phyloP scores from a whole-genome alignment of 2,329 filamentous ascomycete species.

The Exserohilum rostratum region DNA sequence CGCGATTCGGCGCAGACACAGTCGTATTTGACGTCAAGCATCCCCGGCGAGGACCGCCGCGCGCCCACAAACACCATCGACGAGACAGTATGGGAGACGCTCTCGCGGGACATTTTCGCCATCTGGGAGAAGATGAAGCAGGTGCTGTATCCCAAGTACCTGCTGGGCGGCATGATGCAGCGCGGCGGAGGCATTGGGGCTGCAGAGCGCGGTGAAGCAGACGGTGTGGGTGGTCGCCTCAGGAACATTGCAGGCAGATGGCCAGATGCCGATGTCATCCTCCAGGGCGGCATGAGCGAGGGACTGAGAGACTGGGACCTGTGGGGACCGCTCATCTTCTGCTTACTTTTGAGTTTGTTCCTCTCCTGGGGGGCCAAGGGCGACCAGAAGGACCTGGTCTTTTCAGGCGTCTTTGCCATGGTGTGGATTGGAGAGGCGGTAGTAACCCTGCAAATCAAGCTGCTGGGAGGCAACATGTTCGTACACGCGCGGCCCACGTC shows the following conservation, averaged over 20 bases:
- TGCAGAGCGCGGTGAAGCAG: constrained; percentile 62
- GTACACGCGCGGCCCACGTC: constrained; percentile 48
- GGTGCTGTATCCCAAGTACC: constrained; percentile 93
- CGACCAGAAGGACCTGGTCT: constrained; percentile 85
- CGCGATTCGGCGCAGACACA: constrained; percentile 64
- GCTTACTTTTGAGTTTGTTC: constrained; percentile 83
- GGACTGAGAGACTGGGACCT: constrained; percentile 96
- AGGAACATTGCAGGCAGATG: constrained; percentile 66
- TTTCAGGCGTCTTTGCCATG: constrained; percentile 94
- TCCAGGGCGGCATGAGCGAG: constrained; percentile 79
- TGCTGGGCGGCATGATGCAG: constrained; percentile 72
- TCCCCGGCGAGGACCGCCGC: constrained; percentile 89
- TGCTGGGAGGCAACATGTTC: constrained; percentile 95
- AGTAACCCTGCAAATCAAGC: constrained; percentile 96
- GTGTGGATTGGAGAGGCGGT: constrained; percentile 97
- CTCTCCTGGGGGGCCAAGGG: constrained; percentile 80
- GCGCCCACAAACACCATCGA: constrained; percentile 94
- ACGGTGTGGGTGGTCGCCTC: constrained; percentile 53
- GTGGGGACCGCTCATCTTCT: constrained; percentile 96
- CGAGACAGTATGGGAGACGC: constrained; percentile 96
- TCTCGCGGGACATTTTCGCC: constrained; percentile 86
- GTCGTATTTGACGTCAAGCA: constrained; percentile 83
- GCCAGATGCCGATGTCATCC: constrained; percentile 70
- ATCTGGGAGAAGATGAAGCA: constrained; percentile 99
- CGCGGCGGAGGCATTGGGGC: constrained; percentile 63